Evolutionary conservation across 306 rosid genomes (phyloP).

Genomic region (Dicorynia guianensis): DNA sequence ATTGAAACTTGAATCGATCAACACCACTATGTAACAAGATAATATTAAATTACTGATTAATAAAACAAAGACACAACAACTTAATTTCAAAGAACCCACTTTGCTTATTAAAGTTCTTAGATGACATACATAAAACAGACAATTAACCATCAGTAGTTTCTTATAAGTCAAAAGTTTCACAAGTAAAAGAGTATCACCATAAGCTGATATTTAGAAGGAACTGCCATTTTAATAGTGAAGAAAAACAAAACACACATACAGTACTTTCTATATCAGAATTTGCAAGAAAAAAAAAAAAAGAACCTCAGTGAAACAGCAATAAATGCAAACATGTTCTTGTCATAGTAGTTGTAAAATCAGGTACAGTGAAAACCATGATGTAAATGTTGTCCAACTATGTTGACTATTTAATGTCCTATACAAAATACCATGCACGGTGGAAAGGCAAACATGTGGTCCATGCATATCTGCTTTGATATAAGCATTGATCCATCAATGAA

Average conservation of each 20-base stretch:
- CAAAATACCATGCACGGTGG: constrained; percentile 27
- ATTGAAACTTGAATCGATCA: constrained; percentile 96
- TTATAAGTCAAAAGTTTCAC: neutral
- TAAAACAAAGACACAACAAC: constrained; percentile 6
- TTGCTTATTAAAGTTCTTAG: constrained; percentile 14
- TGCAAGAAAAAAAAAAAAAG: neutral
- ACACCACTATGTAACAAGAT: constrained; percentile 74
- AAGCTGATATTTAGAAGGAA: constrained; percentile 19
- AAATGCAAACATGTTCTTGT: constrained; percentile 11
- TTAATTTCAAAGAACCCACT: constrained; percentile 16
- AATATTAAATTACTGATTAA: constrained; percentile 34
- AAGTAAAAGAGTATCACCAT: constrained; percentile 7
- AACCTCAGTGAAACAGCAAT: constrained; percentile 21
- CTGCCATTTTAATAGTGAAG: neutral
- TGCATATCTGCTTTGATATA: constrained; percentile 27
- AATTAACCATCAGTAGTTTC: constrained; percentile 26
- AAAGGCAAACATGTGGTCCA: constrained; percentile 2
- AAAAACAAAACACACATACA: neutral
- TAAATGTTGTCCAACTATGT: constrained; percentile 14
- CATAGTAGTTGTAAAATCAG: constrained; percentile 13
- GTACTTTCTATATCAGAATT: constrained; percentile 21
- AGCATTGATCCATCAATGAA: constrained; percentile 29
- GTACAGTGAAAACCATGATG: neutral
- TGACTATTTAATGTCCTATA: neutral
- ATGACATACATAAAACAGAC: constrained; percentile 11